Evolutionary conservation across 208 protist species (phyloP), one percentile per base, ranked within the genome.

Genomic region (Phytomonas sp.): DNA sequence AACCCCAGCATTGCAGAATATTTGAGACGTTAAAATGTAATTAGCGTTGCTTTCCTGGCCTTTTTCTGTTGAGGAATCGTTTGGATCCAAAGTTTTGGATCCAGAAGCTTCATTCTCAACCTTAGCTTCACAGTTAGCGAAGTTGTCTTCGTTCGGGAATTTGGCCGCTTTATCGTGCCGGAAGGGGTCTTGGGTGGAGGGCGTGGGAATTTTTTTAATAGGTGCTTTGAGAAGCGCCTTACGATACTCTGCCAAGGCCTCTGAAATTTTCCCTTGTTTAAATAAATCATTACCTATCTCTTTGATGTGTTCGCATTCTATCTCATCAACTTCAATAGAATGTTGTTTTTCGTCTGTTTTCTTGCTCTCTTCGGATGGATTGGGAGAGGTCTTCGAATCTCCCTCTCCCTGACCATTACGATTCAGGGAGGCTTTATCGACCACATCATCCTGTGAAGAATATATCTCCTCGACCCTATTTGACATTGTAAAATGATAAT

Each of bases 1-100:
- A 30, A 88, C 73, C 26, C 88, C 88, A 7, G 88, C 80, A 74
- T 97, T 97, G 78, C 87, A 89, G 75, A 87, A 94, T 16, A 95
- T 76, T 75, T 94, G 87, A 60, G 88, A 79, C 6, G 87, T 94
- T 10, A 97, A 68, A 14, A 80, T 92, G 78, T 94, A 95, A 64
- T 93, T 86, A 0, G 67, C 32, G 31, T 68, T 62, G 19, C 49
- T 52, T 11, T 81, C 33, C 23, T 77, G 71, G 8, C 45, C 49
- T n/a, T 67, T 29, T 30, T 29, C 42, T 32, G 56, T 59, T 34
- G 14, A 5, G 19, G 2, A 3, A 60, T 60, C 42, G 66, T 14
- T 29, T 26, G 66, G 19, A 31, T 36, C 11, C 1, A 34, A 7
- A 26, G 26, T 59, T 34, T 32, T 23, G 7, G 36, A 8, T 31